A percentile compares a stretch with the other conserved stretches of the same genome.
Evolutionary conservation across 768 basidiomycete species (phyloP).

Genomic region (Amanita pallidorosea): DNA sequence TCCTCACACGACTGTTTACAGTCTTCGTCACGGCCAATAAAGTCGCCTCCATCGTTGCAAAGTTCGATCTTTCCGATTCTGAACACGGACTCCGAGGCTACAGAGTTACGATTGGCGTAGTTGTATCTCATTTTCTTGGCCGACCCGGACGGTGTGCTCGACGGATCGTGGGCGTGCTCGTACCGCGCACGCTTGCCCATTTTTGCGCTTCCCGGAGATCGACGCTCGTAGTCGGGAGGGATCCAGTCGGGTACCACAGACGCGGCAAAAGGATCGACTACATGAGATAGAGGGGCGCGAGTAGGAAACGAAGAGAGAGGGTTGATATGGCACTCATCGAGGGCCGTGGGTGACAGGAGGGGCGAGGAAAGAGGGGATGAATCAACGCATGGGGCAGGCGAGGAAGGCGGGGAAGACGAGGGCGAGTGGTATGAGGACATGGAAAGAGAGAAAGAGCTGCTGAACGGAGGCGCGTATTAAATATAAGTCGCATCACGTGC

Average conservation of each 20-base stretch:
- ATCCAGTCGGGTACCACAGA: constrained; percentile 37
- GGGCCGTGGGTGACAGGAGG: constrained; percentile 16
- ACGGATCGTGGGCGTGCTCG: background rate
- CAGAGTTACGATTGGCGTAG: background rate
- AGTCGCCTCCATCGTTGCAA: constrained; percentile 12
- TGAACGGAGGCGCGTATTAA: background rate
- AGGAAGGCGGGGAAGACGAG: constrained; percentile 24
- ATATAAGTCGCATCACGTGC: constrained; percentile 2
- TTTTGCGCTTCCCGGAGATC: constrained; percentile 13
- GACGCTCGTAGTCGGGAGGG: constrained; percentile 31
- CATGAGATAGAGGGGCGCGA: constrained; percentile 7
- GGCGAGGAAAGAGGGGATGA: constrained; percentile 48
- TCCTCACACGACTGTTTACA: constrained; percentile 13
- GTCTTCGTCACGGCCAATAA: constrained; percentile 8
- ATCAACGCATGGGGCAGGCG: constrained; percentile 18
- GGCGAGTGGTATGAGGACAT: constrained; percentile 15
- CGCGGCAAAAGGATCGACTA: constrained; percentile 44
- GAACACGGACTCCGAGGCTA: background rate
- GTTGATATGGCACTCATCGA: constrained; percentile 15
- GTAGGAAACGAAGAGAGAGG: background rate
- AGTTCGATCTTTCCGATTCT: constrained; percentile 6
- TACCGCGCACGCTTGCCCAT: constrained; percentile 16
- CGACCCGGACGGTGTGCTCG: constrained; percentile 4
- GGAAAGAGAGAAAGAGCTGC: constrained; percentile 9
- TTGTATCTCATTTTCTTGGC: constrained; percentile 5